phyloP scores from a whole-genome alignment of 495 filamentous ascomycete genomes.

The Apodospora peruviana region DNA sequence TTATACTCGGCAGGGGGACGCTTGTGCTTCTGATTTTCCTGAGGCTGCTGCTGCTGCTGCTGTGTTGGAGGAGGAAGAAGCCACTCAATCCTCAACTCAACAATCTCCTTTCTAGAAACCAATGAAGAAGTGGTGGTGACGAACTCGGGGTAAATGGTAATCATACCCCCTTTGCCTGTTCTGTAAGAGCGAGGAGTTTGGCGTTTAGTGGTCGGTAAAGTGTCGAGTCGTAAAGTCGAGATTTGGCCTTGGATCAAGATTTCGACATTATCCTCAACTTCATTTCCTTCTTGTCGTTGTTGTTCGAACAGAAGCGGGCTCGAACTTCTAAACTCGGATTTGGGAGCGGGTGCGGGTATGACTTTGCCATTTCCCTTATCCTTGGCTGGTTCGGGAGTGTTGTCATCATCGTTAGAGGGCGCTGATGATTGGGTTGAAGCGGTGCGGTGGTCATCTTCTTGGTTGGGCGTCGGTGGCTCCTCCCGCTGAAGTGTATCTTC shows the following conservation, averaged over 20 bases:
- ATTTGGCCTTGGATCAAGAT: background rate
- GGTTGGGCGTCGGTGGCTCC: too few species aligned
- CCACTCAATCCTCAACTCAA: background rate
- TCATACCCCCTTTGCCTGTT: background rate
- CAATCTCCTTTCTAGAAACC: background rate
- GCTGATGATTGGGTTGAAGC: background rate
- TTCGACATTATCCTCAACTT: background rate
- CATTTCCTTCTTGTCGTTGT: background rate
- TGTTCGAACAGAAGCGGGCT: background rate
- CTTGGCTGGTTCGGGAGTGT: background rate
- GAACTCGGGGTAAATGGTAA: background rate
- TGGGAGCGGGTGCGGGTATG: background rate
- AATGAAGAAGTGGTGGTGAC: background rate
- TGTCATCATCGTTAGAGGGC: background rate
- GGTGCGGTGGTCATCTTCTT: background rate
- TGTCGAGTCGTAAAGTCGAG: background rate
- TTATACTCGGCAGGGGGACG: background rate
- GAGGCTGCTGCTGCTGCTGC: background rate
- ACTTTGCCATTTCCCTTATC: too few species aligned
- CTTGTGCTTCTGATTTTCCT: background rate
- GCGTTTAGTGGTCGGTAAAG: too few species aligned
- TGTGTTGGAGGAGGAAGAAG: background rate
- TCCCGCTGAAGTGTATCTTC: too few species aligned
- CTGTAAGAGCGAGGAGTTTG: background rate
- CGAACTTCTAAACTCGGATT: background rate